Conservation (phyloP, 768 basidiomycete genomes). For the Tricholoma bakamatsutake region DNA sequence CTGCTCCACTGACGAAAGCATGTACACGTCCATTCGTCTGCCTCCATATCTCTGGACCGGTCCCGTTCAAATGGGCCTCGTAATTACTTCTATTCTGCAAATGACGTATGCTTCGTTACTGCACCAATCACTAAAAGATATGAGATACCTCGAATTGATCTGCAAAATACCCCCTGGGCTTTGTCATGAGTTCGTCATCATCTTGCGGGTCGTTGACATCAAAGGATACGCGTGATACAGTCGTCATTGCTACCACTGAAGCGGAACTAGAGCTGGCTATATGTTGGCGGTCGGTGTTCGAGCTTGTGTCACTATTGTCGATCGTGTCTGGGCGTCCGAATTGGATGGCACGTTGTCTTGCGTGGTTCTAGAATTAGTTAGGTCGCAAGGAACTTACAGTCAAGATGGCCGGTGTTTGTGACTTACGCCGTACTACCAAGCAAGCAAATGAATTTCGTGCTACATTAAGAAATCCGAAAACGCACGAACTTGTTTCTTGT, state of each 20-base stretch:
- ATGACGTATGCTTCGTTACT: neutral
- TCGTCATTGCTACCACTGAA: slow-evolving; percentile 49
- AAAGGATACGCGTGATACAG: slow-evolving; percentile 35
- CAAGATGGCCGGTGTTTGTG: neutral
- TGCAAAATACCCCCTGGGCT: slow-evolving; percentile 84
- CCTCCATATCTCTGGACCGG: slow-evolving; percentile 93
- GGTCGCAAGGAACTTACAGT: neutral
- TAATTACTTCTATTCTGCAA: slow-evolving; percentile 84
- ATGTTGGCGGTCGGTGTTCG: slow-evolving; percentile 14
- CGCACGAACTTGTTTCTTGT: slow-evolving; percentile 79
- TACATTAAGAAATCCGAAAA: slow-evolving; percentile 1
- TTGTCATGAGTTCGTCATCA: slow-evolving; percentile 35
- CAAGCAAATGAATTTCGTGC: neutral
- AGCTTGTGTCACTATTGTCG: slow-evolving; percentile 15
- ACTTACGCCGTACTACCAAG: slow-evolving; percentile 59
- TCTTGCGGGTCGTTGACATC: slow-evolving; percentile 29
- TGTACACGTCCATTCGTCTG: slow-evolving; percentile 81
- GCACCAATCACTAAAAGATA: too few species aligned
- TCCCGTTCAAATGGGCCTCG: slow-evolving; percentile 82
- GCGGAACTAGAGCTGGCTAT: slow-evolving; percentile 39
- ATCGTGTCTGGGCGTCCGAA: slow-evolving; percentile 50
- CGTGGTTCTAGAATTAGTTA: slow-evolving; percentile 63
- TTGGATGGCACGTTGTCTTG: slow-evolving; percentile 66
- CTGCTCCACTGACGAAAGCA: slow-evolving; percentile 89
- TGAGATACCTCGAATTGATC: slow-evolving; percentile 81